Evolutionary conservation across 2,329 filamentous ascomycete genomes (phyloP), one percentile per base, ranked within the genome.

Genomic region (Aspergillus versicolor): DNA sequence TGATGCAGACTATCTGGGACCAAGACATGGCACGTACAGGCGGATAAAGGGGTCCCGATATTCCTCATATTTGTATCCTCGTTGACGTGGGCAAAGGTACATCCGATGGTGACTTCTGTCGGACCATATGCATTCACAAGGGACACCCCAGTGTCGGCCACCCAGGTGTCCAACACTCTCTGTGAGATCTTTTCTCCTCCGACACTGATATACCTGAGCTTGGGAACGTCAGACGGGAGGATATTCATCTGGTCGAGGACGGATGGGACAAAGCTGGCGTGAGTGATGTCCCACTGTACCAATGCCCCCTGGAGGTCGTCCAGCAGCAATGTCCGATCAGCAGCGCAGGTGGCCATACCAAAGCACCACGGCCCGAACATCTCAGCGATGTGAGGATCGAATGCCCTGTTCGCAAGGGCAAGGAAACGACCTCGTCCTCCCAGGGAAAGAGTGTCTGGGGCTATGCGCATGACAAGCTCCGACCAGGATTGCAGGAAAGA

Each of bases 341-440:
- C 45, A n/a, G 34, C 15, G 27, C 27, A 30, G 1, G 64, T 65
- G 3, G 66, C 64, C 55, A 71, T 61, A 32, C 68, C 68, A 51
- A 65, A 58, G 19, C 68, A 64, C 68, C 68, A 71, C 2, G 67
- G 61, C 15, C 67, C 63, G 53, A 70, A 66, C 62, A 71, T 70
- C 38, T 71, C 69, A 3, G 63, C 44, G 5, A 70, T 52, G 52
- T 70, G 68, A 4, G 67, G 67, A 53, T 72, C 70, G 38, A 72
- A 72, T 1, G 70, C 70, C 54, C 66, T 61, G n/a, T 65, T 73
- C 2, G 70, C 70, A 34, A 70, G 65, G 3, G 68, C 69, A 8
- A 75, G 65, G 32, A 67, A 73, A 61, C 62, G 70, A 3, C 72
- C 71, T 17, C 55, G 63, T 8, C 68, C 63, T 4, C 58, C 62